Percentiles rank a stretch among this genome's conserved stretches.
These are phyloP conservation scores for Stephanodiscus triporus DNA, from an alignment of 108 stramenopile genomes.

Conservation along the genomic window DNA sequence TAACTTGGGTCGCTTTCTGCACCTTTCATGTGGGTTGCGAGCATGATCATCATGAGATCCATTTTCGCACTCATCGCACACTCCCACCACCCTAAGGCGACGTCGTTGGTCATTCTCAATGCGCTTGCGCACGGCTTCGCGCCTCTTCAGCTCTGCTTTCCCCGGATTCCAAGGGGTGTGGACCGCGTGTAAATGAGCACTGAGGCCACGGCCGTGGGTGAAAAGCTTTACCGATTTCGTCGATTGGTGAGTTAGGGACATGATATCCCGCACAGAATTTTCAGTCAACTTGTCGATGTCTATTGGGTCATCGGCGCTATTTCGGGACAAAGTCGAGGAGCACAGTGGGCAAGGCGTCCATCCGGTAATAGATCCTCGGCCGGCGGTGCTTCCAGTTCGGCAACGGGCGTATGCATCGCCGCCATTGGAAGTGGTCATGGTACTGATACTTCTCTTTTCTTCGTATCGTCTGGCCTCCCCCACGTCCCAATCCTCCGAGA, in stretches of 20 bases:
- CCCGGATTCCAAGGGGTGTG: constrained; percentile 88
- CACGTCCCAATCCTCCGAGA: too few species aligned
- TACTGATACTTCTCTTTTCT: not conserved
- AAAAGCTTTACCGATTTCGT: constrained; percentile 49
- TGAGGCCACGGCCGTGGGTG: constrained; percentile 77
- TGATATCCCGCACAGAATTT: constrained; percentile 1
- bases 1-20: constrained; percentile 18
- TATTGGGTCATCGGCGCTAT: not conserved
- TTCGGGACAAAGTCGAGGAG: not conserved
- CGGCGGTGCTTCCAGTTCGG: constrained; percentile 31
- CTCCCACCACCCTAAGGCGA: too few species aligned
- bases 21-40: constrained; percentile 16
- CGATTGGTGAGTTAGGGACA: constrained; percentile 10
- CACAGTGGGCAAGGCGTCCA: constrained; percentile 48
- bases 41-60: too few species aligned
- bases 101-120: constrained; percentile 41
- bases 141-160: constrained; percentile 57
- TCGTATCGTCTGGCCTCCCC: too few species aligned
- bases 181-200: constrained; percentile 78
- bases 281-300: constrained; percentile 10
- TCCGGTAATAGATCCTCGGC: constrained; percentile 30
- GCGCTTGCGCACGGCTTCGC: constrained; percentile 32
- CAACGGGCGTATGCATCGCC: constrained; percentile 37
- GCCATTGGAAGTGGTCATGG: not conserved
- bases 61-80: too few species aligned